phyloP scores from a whole-genome alignment of 2,329 filamentous ascomycete genomes.

The Xylariaceae sp. region DNA sequence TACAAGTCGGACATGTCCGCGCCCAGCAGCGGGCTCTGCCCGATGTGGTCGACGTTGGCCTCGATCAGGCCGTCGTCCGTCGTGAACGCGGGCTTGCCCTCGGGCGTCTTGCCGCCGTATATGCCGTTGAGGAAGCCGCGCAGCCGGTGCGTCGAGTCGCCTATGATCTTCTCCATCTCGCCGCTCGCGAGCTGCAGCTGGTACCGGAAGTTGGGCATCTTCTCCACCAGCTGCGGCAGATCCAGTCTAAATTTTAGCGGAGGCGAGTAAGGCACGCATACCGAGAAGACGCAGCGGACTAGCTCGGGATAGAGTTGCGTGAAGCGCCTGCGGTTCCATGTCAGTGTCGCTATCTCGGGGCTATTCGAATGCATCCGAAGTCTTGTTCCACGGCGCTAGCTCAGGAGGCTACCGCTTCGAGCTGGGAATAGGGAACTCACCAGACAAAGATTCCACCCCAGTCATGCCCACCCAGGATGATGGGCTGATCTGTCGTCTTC shows the following conservation, averaged over 20 bases:
- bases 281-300: constrained; percentile 67
- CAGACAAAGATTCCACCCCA: constrained; percentile 81
- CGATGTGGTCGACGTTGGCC: constrained; percentile 54
- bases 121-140: constrained; percentile 64
- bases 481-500: constrained; percentile 45
- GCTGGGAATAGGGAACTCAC: constrained; percentile 15
- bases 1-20: constrained; percentile 74
- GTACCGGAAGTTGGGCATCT: constrained; percentile 69
- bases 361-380: not conserved
- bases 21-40: constrained; percentile 53
- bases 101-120: constrained; percentile 59
- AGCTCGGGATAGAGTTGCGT: constrained; percentile 69
- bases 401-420: no score
- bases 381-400: no score
- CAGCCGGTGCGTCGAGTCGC: constrained; percentile 50
- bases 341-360: not conserved
- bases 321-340: constrained; percentile 44
- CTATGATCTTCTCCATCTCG: constrained; percentile 56
- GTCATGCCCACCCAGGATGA: constrained; percentile 87
- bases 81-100: constrained; percentile 53
- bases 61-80: constrained; percentile 58
- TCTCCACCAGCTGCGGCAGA: constrained; percentile 53
- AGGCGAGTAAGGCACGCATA: constrained; percentile 70
- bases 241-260: constrained; percentile 49
- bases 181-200: constrained; percentile 73